A percentile compares a stretch with the other conserved stretches of the same genome.
Conservation (phyloP, 441 rosid species). For the Eruca vesicaria region DNA sequence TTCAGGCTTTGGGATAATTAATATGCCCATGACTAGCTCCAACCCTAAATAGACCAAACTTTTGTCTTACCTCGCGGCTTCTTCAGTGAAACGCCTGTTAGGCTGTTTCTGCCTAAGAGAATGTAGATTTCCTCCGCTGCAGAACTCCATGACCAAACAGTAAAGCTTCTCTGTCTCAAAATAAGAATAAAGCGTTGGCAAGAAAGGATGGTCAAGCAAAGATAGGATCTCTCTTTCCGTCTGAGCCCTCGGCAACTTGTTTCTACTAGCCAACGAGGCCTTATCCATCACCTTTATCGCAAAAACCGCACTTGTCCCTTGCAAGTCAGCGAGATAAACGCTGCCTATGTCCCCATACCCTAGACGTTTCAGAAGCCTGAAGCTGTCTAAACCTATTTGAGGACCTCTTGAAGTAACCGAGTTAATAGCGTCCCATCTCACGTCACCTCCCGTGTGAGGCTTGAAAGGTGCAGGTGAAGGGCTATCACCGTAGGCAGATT, state of each 20-base stretch:
- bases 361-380: slow-evolving; percentile 75
- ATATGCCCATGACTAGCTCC: not conserved
- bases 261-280: slow-evolving; percentile 82
- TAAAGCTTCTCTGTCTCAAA: slow-evolving; percentile 84
- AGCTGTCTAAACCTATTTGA: slow-evolving; percentile 61
- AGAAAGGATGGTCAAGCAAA: slow-evolving; percentile 84
- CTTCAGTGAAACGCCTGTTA: slow-evolving; percentile 68
- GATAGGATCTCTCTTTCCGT: slow-evolving; percentile 86
- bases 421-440: slow-evolving; percentile 76
- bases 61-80: slow-evolving; percentile 60
- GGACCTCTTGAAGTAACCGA: slow-evolving; percentile 38
- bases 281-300: slow-evolving; percentile 96
- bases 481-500: slow-evolving; percentile 43
- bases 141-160: slow-evolving; percentile 89
- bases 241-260: slow-evolving; percentile 78
- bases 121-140: slow-evolving; percentile 91
- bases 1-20: not conserved
- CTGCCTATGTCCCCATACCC: slow-evolving; percentile 91
- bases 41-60: not conserved
- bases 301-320: slow-evolving; percentile 62
- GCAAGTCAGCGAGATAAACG: slow-evolving; percentile 79
- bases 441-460: slow-evolving; percentile 88
- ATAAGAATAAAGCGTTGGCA: slow-evolving; percentile 80
- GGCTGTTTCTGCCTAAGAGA: slow-evolving; percentile 89
- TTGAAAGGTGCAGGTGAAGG: slow-evolving; percentile 41